phyloP scores from a whole-genome alignment of 495 filamentous ascomycete genomes.

The Cercophora sp. region DNA sequence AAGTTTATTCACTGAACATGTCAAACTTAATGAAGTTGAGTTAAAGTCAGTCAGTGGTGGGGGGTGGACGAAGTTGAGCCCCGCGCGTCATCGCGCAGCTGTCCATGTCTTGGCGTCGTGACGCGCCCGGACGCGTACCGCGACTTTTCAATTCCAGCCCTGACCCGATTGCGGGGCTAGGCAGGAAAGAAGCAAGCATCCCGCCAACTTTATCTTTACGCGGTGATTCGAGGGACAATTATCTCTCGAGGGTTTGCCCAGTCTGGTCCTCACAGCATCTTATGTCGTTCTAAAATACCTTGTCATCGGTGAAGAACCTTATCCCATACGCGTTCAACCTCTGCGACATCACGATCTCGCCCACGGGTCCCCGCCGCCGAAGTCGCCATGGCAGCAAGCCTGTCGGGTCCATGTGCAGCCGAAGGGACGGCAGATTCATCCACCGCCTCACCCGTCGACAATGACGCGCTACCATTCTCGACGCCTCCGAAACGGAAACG shows the following conservation, averaged over 20 bases:
- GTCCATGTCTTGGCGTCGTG: background rate
- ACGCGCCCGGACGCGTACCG: conserved; percentile 13
- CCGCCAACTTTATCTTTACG: background rate
- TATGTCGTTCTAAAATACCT: too few relatives aligned
- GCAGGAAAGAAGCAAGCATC: background rate
- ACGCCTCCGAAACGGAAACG: conserved; percentile 24
- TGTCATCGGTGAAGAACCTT: too few relatives aligned
- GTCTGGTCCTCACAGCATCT: background rate
- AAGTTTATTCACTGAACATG: too few relatives aligned
- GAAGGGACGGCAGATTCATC: background rate
- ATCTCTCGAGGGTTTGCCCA: too few relatives aligned
- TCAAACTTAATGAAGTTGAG: too few relatives aligned
- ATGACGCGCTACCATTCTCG: background rate
- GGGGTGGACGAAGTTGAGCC: background rate
- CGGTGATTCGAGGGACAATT: background rate
- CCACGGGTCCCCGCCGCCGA: too few relatives aligned
- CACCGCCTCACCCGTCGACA: background rate
- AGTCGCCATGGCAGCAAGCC: too few relatives aligned
- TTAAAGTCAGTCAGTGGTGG: too few relatives aligned
- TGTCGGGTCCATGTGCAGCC: too few relatives aligned
- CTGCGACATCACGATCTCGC: too few relatives aligned
- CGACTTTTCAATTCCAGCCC: conserved; percentile 6
- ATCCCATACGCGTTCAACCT: too few relatives aligned
- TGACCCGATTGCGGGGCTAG: background rate
- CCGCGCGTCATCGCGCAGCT: conserved; percentile 19